Base-by-base conservation (phyloP, 176 grass and related monocot species). In the Bromus sterilis region DNA sequence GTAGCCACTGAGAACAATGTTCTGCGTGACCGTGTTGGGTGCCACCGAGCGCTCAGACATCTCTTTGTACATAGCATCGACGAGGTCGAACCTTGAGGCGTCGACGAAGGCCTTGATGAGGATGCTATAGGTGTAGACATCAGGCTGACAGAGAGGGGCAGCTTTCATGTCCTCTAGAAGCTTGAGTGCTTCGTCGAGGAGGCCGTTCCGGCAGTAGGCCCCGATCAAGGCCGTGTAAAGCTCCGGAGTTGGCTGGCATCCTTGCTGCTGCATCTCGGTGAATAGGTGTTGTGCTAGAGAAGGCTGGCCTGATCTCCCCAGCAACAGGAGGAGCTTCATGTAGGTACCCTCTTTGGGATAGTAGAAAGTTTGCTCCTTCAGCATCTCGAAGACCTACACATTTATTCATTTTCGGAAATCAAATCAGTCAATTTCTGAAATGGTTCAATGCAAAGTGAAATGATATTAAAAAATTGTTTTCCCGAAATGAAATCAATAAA, bases 41-140 rank as follows among this genome's bases (percentile, higher is more conserved):
- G 65, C n/a, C 36, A 98, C 87, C 21, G 53, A 78, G 26, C 84
- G 83, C 39, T 94, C 75, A 25, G 83, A 71, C 95, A 98, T 98
- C 64, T 98, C 95, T 62, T 85, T 66, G 65, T 91, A 98, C 46
- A 98, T 80, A 18, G 51, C 62, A 76, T 93, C 70, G 8, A 94
- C 86, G 1, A 98, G 67, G 61, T 98, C 90, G 36, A 98, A 98
- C 48, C 88, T 78, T 0, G 68, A 36, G 18, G 81, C 70, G 1
- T 98, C 92, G 0, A 89, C 86, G 15, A 90, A 98, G 20, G 95
- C 92, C 56, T 98, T 98, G 53, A 98, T 82, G 75, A 98, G 73
- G 8, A 62, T 98, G 72, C 92, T 98, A 82, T 94, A 94, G 33
- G 95, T 98, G 43, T 98, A 98, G 16, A 93, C 92, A 26, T 98